phyloP scores from a whole-genome alignment of 2,329 filamentous ascomycete genomes.

The Cladosporium sp. region DNA sequence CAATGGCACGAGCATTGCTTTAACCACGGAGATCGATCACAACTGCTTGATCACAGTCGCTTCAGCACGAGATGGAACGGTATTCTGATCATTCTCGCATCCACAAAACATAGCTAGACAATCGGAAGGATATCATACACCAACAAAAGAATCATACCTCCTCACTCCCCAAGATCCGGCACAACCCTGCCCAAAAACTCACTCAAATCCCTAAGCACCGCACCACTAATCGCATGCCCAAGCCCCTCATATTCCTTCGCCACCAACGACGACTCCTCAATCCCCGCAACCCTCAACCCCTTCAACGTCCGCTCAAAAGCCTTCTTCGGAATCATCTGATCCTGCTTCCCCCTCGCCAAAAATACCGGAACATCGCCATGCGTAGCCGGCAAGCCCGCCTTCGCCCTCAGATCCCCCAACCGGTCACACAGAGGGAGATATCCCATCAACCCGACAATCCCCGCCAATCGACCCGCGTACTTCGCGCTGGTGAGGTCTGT shows the following conservation, averaged over 20 bases:
- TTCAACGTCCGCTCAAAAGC: slow-evolving; percentile 46
- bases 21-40: not conserved
- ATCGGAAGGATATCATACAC: slow-evolving; percentile 1
- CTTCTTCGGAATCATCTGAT: slow-evolving; percentile 49
- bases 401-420: slow-evolving; percentile 42
- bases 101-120: not conserved
- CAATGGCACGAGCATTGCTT: not conserved
- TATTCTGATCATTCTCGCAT: not conserved
- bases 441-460: slow-evolving; percentile 47
- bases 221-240: slow-evolving; percentile 46
- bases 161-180: slow-evolving; percentile 28
- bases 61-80: not conserved
- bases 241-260: slow-evolving; percentile 51
- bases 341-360: slow-evolving; percentile 48
- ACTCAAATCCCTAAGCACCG: slow-evolving; percentile 50
- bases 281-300: slow-evolving; percentile 41
- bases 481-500: slow-evolving; percentile 42
- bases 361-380: slow-evolving; percentile 46
- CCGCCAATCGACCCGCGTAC: slow-evolving; percentile 44
- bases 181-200: slow-evolving; percentile 43
- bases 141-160: not conserved
- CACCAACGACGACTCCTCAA: slow-evolving; percentile 41
- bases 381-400: slow-evolving; percentile 37
- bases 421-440: slow-evolving; percentile 48
- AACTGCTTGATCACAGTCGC: not conserved